Evolutionary conservation across 805 yeast genomes (phyloP), one percentile per base, ranked within the genome.

Genomic region (Myxozyma melibiosi): DNA sequence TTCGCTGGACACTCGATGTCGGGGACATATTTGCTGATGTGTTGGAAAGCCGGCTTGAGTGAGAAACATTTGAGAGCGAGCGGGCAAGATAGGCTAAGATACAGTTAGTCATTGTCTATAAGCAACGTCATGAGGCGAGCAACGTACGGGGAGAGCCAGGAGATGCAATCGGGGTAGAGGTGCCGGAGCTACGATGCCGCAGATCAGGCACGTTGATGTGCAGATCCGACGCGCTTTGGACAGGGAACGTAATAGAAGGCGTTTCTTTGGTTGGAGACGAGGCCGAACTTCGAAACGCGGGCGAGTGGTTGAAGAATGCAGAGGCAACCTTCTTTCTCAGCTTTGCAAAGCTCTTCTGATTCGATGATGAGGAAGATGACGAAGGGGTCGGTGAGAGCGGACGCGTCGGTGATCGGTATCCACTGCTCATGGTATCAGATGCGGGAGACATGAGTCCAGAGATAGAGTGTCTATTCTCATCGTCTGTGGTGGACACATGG

Each of bases 361-460:
- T 51, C 13, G 61, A 51, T 11, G 39, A 25, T 9, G 57, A 38
- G 11, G 63, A 55, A 13, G 63, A 55, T 9, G 63, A 47, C 7
- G 63, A 51, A 5, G 63, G 59, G 11, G 59, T 44, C 14, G 59
- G 57, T 18, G 63, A 58, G 7, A 43, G 28, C 16, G 63, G 42
- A 1, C 51, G 48, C 9, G 42, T 22, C 34, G 48, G 55, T 3
- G 54, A 30, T 2, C 35, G n/a, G 37, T 3, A 27, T 25, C 30
- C 43, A 24, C 13, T n/a, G 13, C 20, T 16, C 2, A 16, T 22
- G 2, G 18, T 11, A 8, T 22, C 8, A 11, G 40, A 39, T n/a
- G 24, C 27, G 14, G 53, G 62, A 8, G 58, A 53, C 1, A 53
- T 38, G 8, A 58, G 58, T 0, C 57, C 61, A 11, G 57, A 57